Evolutionary conservation across 176 grass and related monocot genomes (phyloP).

Genomic region (Areca catechu): DNA sequence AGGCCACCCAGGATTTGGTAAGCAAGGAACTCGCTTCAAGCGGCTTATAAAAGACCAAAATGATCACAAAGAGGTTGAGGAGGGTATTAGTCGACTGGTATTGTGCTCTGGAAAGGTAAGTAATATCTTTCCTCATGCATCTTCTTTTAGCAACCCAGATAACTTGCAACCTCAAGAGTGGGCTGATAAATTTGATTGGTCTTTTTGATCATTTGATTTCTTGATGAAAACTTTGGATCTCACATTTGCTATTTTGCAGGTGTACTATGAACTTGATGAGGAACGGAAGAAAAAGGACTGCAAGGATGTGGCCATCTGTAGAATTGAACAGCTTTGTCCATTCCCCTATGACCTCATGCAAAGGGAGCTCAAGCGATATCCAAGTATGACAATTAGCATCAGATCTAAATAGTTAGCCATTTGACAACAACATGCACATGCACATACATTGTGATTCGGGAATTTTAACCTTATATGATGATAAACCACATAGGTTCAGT

Average conservation of each 20-base stretch:
- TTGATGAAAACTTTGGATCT: too few species aligned
- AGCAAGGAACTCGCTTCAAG: conserved; percentile 94
- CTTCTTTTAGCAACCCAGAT: neutral
- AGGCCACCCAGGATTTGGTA: conserved; percentile 86
- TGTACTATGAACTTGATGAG: conserved; percentile 96
- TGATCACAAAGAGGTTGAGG: conserved; percentile 62
- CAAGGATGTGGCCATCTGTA: conserved; percentile 76
- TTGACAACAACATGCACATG: too few species aligned
- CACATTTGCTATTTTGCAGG: conserved; percentile 30
- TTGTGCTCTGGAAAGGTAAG: conserved; percentile 91
- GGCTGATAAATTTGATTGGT: too few species aligned
- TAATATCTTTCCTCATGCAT: conserved; percentile 1
- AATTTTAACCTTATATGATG: too few species aligned
- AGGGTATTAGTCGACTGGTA: conserved; percentile 68
- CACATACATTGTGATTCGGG: too few species aligned
- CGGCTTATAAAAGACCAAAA: conserved; percentile 87
- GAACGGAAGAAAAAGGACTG: conserved; percentile 50
- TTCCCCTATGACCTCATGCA: conserved; percentile 91
- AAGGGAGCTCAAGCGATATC: conserved; percentile 89
- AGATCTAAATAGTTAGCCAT: too few species aligned
- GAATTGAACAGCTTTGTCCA: conserved; percentile 82
- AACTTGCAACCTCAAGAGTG: too few species aligned
- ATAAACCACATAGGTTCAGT: too few species aligned
- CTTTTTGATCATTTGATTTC: too few species aligned
- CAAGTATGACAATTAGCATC: conserved; percentile 38